Percentiles rank a stretch among this genome's conserved stretches.
phyloP scores from a whole-genome alignment of 2,329 filamentous ascomycete species.

The Graphiopsis chlorocephala region DNA sequence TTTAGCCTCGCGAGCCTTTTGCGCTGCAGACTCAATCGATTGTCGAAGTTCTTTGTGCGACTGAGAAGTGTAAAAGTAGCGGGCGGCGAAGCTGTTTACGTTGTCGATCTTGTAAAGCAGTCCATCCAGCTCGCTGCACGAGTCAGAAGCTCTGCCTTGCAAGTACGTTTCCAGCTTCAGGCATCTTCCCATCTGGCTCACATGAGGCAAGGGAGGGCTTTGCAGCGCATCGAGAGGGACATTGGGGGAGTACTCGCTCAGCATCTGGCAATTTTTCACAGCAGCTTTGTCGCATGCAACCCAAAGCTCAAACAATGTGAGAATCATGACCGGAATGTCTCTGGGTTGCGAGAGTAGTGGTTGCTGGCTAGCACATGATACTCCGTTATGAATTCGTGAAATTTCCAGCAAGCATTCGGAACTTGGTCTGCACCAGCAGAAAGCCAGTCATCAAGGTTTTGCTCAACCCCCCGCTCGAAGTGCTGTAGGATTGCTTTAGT shows the following conservation, averaged over 20 bases:
- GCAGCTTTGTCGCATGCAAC: constrained; percentile 52
- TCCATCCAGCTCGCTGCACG: no score
- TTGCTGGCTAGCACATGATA: constrained; percentile 26
- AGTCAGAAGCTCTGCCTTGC: no score
- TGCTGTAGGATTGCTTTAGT: constrained; percentile 18
- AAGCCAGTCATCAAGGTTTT: constrained; percentile 21
- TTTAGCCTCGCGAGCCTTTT: background rate
- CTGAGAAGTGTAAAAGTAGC: constrained; percentile 43
- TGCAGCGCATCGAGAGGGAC: constrained; percentile 54
- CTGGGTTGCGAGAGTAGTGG: constrained; percentile 47
- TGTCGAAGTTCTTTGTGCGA: constrained; percentile 35
- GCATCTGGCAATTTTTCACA: constrained; percentile 43
- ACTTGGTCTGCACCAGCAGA: background rate
- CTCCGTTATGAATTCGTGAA: constrained; percentile 16
- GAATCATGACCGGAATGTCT: constrained; percentile 51
- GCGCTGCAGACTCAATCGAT: constrained; percentile 39
- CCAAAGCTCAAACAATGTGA: constrained; percentile 60
- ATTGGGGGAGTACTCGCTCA: constrained; percentile 51
- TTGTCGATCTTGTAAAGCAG: no score
- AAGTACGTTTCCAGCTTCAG: constrained; percentile 52
- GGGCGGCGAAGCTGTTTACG: constrained; percentile 48
- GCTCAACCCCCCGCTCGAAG: constrained; percentile 23
- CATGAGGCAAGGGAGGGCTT: constrained; percentile 50
- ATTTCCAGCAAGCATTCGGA: constrained; percentile 12
- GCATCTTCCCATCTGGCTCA: constrained; percentile 52